A percentile compares a stretch with the other conserved stretches of the same genome.
phyloP scores from a whole-genome alignment of 495 filamentous ascomycete species.

The Trichoderma erinaceum region DNA sequence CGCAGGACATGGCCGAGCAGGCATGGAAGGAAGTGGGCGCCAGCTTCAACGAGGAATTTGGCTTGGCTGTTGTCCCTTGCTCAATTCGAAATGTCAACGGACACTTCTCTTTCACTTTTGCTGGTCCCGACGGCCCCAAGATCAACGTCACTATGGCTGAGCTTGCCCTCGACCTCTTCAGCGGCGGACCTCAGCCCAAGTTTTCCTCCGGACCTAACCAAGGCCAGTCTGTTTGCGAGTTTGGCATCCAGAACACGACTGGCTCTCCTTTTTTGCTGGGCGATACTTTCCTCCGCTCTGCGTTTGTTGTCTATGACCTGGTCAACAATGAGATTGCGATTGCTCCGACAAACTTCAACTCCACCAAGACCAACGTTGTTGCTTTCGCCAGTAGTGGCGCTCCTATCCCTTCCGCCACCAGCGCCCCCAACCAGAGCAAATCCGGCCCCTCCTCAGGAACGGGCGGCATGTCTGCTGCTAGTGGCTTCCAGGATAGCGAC shows the following conservation, averaged over 20 bases:
- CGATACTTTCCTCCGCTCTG: conserved; percentile 91
- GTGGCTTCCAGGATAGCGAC: conserved; percentile 19
- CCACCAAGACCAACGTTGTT: conserved; percentile 52
- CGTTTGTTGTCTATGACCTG: conserved; percentile 93
- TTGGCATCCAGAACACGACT: conserved; percentile 69
- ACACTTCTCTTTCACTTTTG: conserved; percentile 68
- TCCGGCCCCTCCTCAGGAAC: conserved; percentile 17
- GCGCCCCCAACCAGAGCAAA: conserved; percentile 36
- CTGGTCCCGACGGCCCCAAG: conserved; percentile 48
- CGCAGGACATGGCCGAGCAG: conserved; percentile 56
- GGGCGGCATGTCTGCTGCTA: conserved; percentile 13
- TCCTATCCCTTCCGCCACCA: conserved; percentile 43
- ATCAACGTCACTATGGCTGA: conserved; percentile 75
- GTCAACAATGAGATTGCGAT: conserved; percentile 81
- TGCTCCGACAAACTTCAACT: conserved; percentile 82
- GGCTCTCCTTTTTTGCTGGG: conserved; percentile 63
- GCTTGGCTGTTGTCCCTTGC: conserved; percentile 66
- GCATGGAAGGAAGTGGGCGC: conserved; percentile 69
- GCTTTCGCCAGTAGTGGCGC: conserved; percentile 45
- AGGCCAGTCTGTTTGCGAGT: conserved; percentile 57
- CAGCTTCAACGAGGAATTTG: conserved; percentile 37
- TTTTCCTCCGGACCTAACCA: conserved; percentile 38
- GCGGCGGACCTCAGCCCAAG: conserved; percentile 41
- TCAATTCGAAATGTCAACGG: conserved; percentile 52
- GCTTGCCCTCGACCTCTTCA: conserved; percentile 59